Base-by-base conservation (phyloP, 2,329 filamentous ascomycete species). In the Phialophora chinensis region DNA sequence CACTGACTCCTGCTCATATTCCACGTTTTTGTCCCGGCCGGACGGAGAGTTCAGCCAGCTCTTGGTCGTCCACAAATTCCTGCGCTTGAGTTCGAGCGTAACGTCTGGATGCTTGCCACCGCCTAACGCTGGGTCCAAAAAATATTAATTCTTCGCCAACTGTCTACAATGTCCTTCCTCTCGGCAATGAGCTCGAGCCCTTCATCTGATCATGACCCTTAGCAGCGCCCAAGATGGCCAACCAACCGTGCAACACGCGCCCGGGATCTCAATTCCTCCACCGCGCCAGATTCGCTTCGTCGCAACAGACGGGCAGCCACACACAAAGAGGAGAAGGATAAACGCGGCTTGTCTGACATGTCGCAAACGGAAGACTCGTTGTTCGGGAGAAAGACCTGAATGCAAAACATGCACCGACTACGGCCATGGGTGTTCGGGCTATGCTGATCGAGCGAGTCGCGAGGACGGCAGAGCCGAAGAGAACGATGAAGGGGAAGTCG, bases 261-360 rank as follows among this genome's bases (percentile, higher is more conserved):
- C 58, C 17, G 23, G 44, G 27, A 63, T 42, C 35, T 63, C 62
- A 55, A 63, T 71, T 12, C 69, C 69, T 8, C 60, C 71, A 20
- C 74, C 73, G 20, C 74, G 78, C 65, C 81, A 81, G 74, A 91
- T 92, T 72, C 89, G 91, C 73, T 94, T 93, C 77, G 91, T 94
- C 73, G 91, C 92, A 71, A 92, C 89, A 74, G 90, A 93, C 79
- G 91, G 91, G 69, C 90, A 91, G 71, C 91, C 91, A 57, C 90
- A 91, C 68, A 89, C 90, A 29, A 94, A 93, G 79, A 84, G 91
- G 73, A 86, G 91, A 75, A 85, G 91, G 73, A 91, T 94, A 74
- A 92, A 89, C 79, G 89, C 91, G 74, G 91, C 91, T 67, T 91
- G 89, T 78, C 81, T 88, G 74, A 91, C 90, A 50, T 92, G 90